Base-by-base conservation (phyloP, 169 alveolate genomes). In the Babesia ovata region DNA sequence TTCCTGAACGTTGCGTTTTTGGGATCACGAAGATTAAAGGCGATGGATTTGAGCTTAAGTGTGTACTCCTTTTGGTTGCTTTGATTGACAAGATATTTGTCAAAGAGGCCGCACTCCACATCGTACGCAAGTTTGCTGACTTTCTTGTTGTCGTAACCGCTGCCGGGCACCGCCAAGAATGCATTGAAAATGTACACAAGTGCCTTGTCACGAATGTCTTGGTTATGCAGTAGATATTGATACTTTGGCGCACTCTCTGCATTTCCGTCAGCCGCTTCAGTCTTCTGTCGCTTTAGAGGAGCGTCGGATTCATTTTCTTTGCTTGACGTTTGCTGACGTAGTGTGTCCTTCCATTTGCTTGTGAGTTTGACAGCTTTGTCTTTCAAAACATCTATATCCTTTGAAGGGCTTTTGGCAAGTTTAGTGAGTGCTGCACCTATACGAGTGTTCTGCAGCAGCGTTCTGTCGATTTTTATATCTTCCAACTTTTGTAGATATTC, bases 1-100 rank as follows among this genome's bases (percentile, higher is more conserved):
- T 85, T 85, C 57, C 92, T 95, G 81, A 95, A 91, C 21, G 87
- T 92, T 14, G 96, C 94, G 72, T 95, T 95, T 63, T 95, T 95
- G 49, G 84, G 82, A 73, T 95, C 98, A 63, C 93, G 88, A 61
- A 95, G 87, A 84, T 94, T 95, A 91, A 93, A 94, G 71, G 91
- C 92, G 53, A 94, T 92, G 44, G 96, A 89, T 70, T 93, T 93
- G 33, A 94, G 85, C 70, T 94, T 97, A 66, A 81, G 86, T 54
- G 87, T 87, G 65, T 90, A 93, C 33, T 87, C 95, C 66, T 89
- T 88, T 33, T 85, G 93, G 66, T 24, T 86, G 70, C 48, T 70
- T 60, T 42, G 54, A 77, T 82, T 87, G 60, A 49, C 70, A 62
- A 82, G 76, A 79, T 61, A 84, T 54, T 65, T 28, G 36, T 70